Evolutionary conservation across 805 yeast genomes (phyloP).

Genomic region (Ogataea corticis): DNA sequence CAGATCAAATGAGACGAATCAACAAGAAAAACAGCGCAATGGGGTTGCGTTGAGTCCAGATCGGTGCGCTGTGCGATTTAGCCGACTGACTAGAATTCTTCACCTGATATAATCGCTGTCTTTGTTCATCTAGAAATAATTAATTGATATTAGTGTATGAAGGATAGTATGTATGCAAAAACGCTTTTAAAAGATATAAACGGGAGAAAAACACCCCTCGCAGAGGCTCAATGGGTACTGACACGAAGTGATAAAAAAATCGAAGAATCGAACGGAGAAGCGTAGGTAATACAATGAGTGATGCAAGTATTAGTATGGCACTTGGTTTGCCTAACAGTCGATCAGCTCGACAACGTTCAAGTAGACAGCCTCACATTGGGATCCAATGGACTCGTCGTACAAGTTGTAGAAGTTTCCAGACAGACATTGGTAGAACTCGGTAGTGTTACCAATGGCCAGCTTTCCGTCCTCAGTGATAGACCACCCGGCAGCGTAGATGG

Average conservation of each 20-base stretch:
- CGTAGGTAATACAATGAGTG: conserved; percentile 6
- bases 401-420: conserved; percentile 61
- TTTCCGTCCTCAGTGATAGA: conserved; percentile 44
- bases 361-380: conserved; percentile 47
- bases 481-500: conserved; percentile 55
- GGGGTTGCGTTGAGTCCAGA: too few species aligned
- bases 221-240: conserved; percentile 3
- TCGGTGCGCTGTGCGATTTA: too few species aligned
- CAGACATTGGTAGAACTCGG: conserved; percentile 53
- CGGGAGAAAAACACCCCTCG: conserved; percentile 1
- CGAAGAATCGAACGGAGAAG: conserved; percentile 2
- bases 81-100: too few species aligned
- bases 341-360: conserved; percentile 47
- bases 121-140: background rate
- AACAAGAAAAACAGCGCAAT: too few species aligned
- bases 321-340: conserved; percentile 36
- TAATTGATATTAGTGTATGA: background rate
- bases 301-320: conserved; percentile 5
- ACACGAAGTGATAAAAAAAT: background rate
- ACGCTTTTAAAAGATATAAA: background rate
- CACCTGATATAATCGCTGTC: too few species aligned
- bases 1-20: too few species aligned
- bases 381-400: conserved; percentile 49
- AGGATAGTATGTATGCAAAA: conserved; percentile 4
- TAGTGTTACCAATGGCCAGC: conserved; percentile 51